phyloP scores from a whole-genome alignment of 805 yeast genomes.

The Naumovozyma dairenensis region DNA sequence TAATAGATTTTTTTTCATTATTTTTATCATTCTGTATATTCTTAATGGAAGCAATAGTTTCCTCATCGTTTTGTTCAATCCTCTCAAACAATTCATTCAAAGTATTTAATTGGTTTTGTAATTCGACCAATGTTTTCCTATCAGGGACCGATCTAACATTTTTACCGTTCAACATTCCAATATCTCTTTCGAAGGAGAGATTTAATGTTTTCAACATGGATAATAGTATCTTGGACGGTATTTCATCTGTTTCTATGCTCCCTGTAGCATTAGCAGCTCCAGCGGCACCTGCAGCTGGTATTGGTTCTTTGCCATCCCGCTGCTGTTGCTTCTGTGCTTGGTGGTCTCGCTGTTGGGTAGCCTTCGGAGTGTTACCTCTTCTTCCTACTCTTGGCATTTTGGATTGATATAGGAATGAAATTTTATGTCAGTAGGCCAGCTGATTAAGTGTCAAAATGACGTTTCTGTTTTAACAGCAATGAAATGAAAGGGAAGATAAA shows the following conservation, averaged over 20 bases:
- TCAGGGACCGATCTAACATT: constrained; percentile 35
- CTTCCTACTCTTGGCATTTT: constrained; percentile 19
- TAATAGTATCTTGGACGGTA: constrained; percentile 37
- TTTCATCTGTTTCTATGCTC: too few relatives aligned
- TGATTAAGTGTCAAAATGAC: too few relatives aligned
- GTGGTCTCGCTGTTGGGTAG: background rate
- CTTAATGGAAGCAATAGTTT: constrained; percentile 11
- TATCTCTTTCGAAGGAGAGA: constrained; percentile 46
- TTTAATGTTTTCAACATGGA: constrained; percentile 44
- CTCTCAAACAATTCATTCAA: constrained; percentile 16
- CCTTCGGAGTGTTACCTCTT: constrained; percentile 18
- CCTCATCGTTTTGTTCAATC: constrained; percentile 18
- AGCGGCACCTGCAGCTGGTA: background rate
- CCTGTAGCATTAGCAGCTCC: too few relatives aligned
- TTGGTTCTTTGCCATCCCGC: background rate
- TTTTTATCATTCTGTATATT: constrained; percentile 8
- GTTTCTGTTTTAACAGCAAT: too few relatives aligned
- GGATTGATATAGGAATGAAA: too few relatives aligned
- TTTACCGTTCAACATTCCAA: constrained; percentile 56
- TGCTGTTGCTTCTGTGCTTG: too few relatives aligned
- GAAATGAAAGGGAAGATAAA: too few relatives aligned
- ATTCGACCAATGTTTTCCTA: constrained; percentile 34
- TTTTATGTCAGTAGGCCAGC: too few relatives aligned
- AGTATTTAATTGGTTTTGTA: constrained; percentile 31
- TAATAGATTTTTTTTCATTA: constrained; percentile 1